These are phyloP conservation scores for Fraxinus sp. DNA, from an alignment of 305 asterid genomes.

Conservation along the genomic window DNA sequence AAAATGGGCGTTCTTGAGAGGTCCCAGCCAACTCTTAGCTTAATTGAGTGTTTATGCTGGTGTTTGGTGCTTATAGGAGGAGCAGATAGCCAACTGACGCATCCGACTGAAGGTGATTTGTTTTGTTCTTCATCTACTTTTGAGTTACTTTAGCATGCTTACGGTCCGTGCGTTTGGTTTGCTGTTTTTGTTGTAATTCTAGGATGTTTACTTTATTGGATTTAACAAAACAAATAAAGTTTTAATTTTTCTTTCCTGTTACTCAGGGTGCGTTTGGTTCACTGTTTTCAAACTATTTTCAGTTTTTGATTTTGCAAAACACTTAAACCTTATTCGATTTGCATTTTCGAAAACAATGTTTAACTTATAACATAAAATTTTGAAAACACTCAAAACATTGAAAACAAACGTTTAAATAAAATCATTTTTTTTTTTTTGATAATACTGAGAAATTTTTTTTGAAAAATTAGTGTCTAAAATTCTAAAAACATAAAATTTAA, in stretches of 20 bases:
- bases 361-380: too few species aligned
- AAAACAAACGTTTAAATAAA: too few species aligned
- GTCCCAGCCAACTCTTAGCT: constrained; percentile 31
- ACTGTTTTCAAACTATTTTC: too few species aligned
- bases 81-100: constrained; percentile 52
- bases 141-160: neutral
- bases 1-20: constrained; percentile 33
- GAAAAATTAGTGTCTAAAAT: too few species aligned
- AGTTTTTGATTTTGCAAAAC: neutral
- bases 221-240: neutral
- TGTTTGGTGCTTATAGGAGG: constrained; percentile 46
- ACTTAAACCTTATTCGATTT: too few species aligned
- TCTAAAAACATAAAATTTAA: too few species aligned
- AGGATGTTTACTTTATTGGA: neutral
- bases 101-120: constrained; percentile 58
- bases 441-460: too few species aligned
- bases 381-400: neutral
- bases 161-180: neutral
- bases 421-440: too few species aligned
- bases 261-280: neutral
- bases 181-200: neutral
- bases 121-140: constrained; percentile 13
- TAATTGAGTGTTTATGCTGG: constrained; percentile 56
- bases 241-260: neutral
- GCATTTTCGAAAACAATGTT: too few species aligned